Evolutionary conservation across 2,329 filamentous ascomycete genomes (phyloP).

Genomic region (Ceratocystiopsis brevicomis): DNA sequence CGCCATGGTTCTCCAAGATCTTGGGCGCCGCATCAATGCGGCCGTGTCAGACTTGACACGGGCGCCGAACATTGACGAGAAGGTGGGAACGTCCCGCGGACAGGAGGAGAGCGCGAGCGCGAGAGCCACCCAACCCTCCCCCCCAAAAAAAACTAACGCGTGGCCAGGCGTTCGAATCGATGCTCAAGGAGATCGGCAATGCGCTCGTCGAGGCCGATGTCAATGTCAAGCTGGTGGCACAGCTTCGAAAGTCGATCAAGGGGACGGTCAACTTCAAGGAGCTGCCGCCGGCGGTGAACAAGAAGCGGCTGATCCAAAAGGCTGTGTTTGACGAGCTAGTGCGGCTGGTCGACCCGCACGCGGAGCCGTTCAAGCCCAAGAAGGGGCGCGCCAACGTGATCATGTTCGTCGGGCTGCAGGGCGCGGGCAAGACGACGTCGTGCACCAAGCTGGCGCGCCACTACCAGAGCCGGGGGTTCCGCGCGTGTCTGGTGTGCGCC

Average conservation of each 20-base stretch:
- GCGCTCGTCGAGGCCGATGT: conserved; percentile 94
- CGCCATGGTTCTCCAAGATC: conserved; percentile 92
- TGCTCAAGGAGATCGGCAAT: conserved; percentile 96
- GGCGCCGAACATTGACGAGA: conserved; percentile 87
- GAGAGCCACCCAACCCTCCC: no score
- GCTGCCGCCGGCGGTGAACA: conserved; percentile 78
- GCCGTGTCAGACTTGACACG: conserved; percentile 86
- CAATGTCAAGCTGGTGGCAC: conserved; percentile 82
- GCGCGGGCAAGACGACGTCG: conserved; percentile 93
- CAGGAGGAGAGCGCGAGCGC: neutral
- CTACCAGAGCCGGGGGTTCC: conserved; percentile 87
- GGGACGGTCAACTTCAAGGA: conserved; percentile 86
- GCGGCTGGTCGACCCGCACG: conserved; percentile 84
- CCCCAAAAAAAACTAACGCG: neutral
- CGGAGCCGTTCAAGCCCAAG: conserved; percentile 88
- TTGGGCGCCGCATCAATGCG: conserved; percentile 94
- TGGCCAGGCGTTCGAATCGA: conserved; percentile 71
- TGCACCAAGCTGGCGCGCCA: conserved; percentile 93
- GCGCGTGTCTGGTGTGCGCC: conserved; percentile 82
- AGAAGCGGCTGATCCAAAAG: conserved; percentile 96
- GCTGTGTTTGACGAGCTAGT: conserved; percentile 95
- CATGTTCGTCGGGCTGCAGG: conserved; percentile 97
- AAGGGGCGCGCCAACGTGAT: conserved; percentile 94
- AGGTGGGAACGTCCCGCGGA: conserved; percentile 30
- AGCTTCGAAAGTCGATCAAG: conserved; percentile 85